Evolutionary conservation across 805 yeast genomes (phyloP).

Genomic region (Ogataea pini): DNA sequence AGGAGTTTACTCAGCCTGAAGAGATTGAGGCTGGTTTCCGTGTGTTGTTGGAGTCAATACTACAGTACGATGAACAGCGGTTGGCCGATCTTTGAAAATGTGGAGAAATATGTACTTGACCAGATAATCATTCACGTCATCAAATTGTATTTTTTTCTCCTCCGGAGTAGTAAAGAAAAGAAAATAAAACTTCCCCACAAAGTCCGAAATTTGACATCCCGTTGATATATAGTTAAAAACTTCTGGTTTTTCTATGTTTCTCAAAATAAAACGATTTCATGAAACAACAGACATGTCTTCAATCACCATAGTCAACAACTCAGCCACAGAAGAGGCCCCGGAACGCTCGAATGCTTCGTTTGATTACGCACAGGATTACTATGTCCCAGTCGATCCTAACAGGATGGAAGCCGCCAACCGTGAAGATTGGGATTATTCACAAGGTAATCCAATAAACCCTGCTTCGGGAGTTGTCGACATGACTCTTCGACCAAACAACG

Average conservation of each 20-base stretch:
- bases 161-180: background rate
- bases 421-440: slow-evolving; percentile 13
- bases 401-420: slow-evolving; percentile 14
- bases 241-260: background rate
- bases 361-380: slow-evolving; percentile 7
- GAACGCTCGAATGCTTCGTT: background rate
- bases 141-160: background rate
- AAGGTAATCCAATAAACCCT: slow-evolving; percentile 13
- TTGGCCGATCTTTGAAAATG: background rate
- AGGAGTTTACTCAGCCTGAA: slow-evolving; percentile 65
- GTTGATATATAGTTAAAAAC: background rate
- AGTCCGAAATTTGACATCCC: background rate
- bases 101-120: background rate
- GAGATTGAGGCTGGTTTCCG: slow-evolving; percentile 61
- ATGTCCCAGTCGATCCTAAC: slow-evolving; percentile 6
- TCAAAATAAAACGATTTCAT: too few relatives aligned
- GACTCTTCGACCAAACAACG: slow-evolving; percentile 13
- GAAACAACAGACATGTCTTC: slow-evolving; percentile 4
- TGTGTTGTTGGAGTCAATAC: slow-evolving; percentile 53
- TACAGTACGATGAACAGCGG: slow-evolving; percentile 24
- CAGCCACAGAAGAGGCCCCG: background rate
- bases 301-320: background rate
- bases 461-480: slow-evolving; percentile 5
- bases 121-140: too few relatives aligned
- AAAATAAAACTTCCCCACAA: slow-evolving; percentile 4